Base-by-base conservation (phyloP, 331 rosid species). In the Telfairia occidentalis region DNA sequence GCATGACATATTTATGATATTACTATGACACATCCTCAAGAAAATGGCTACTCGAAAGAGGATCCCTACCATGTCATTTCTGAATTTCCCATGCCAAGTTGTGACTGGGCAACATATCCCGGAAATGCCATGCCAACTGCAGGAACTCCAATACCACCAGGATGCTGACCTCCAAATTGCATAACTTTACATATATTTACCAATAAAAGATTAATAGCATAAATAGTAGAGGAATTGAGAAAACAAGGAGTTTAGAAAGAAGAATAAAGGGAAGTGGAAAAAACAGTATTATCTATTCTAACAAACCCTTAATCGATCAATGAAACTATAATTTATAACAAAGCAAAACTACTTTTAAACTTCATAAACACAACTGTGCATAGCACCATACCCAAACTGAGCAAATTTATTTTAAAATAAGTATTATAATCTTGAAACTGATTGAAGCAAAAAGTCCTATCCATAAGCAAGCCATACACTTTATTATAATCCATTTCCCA, bases 51-150 rank as follows among this genome's bases (percentile, higher is more conserved):
- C 26, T 2, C 10, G 73, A 52, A 80, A 15, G 26, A 23, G 28
- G 10, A 12, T 21, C 30, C 30, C n/a, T 84, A 94, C 98, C 98
- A 94, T 69, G 96, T 83, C 98, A 89, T 91, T 88, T 95, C 99
- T 61, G 98, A 88, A 73, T 84, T 94, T 84, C 96, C 97, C 76
- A 86, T 70, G 76, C 97, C 96, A 82, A 78, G 90, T 80, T 92
- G 95, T 37, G 96, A 87, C 78, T 90, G 88, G 77, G 86, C 88
- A 82, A 94, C 98, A 81, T 94, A 94, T 77, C 98, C 98, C 52
- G 98, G 98, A 78, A 89, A 91, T 24, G 98, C 98, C 98, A 94
- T 94, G 77, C 98, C 98, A 73, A 94, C 98, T 49, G 98, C 97
- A 60, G 98, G 98, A 86, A 94, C 98, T 77, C 98, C 97, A 2